These are phyloP conservation scores for Phytopythium litorale DNA, from an alignment of 352 stramenopile genomes.

Conservation along the genomic window DNA sequence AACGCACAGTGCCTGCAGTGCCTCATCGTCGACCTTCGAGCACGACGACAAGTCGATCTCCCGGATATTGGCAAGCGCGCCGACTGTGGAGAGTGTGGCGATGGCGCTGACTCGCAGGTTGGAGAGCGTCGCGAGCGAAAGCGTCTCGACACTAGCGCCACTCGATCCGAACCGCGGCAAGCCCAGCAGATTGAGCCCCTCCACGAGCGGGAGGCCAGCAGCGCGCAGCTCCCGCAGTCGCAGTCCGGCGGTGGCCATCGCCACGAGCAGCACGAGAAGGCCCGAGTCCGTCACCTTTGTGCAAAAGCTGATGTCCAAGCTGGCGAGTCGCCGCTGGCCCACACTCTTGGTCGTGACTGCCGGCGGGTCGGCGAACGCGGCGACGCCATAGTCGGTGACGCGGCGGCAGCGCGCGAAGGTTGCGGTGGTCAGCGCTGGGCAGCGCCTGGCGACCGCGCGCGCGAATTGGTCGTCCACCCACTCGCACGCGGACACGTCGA, in stretches of 20 bases:
- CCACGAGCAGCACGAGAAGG: slow-evolving; percentile 50
- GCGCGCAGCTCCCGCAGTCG: slow-evolving; percentile 31
- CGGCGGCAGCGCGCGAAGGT: slow-evolving; percentile 43
- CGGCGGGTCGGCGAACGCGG: slow-evolving; percentile 42
- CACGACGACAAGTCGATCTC: slow-evolving; percentile 57
- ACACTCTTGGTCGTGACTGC: neutral
- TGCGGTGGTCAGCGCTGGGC: slow-evolving; percentile 26
- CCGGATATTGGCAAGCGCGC: slow-evolving; percentile 24
- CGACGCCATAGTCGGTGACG: slow-evolving; percentile 69
- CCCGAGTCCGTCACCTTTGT: slow-evolving; percentile 53
- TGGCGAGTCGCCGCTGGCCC: slow-evolving; percentile 17
- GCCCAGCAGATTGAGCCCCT: slow-evolving; percentile 57
- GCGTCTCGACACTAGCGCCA: slow-evolving; percentile 15
- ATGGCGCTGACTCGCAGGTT: slow-evolving; percentile 40
- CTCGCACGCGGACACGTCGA: slow-evolving; percentile 62
- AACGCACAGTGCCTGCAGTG: slow-evolving; percentile 39
- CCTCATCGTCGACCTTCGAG: slow-evolving; percentile 48
- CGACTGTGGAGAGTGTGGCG: slow-evolving; percentile 35
- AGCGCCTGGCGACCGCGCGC: slow-evolving; percentile 35
- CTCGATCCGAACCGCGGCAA: slow-evolving; percentile 16
- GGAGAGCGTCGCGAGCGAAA: slow-evolving; percentile 31
- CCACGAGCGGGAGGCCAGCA: slow-evolving; percentile 40
- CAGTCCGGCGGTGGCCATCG: slow-evolving; percentile 14
- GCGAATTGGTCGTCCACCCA: slow-evolving; percentile 60
- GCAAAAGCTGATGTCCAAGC: slow-evolving; percentile 56